Percentiles rank a stretch among this genome's conserved stretches.
Evolutionary conservation across 225 moss, liverwort and hornwort genomes (phyloP).

Genomic region (Climacium dendroides): DNA sequence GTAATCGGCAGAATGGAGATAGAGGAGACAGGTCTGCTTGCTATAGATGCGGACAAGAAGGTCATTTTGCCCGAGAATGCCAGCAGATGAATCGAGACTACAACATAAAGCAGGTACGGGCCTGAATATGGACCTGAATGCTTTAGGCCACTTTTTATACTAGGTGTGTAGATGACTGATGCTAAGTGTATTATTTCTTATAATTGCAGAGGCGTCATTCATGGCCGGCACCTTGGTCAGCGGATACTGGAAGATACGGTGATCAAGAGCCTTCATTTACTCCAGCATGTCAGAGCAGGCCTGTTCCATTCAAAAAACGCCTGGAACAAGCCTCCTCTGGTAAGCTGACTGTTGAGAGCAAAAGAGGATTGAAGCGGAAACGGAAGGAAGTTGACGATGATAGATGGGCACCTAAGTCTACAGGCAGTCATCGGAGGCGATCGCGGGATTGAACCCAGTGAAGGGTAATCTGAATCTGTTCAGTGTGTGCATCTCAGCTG

Average conservation of each 20-base stretch:
- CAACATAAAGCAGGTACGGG: constrained; percentile 22
- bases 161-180: neutral
- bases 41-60: constrained; percentile 84
- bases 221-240: constrained; percentile 63
- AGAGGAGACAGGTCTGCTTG: constrained; percentile 24
- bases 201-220: constrained; percentile 31
- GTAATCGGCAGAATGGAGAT: constrained; percentile 21
- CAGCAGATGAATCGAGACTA: constrained; percentile 14
- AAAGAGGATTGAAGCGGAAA: constrained; percentile 6
- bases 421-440: neutral
- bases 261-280: constrained; percentile 16
- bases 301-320: constrained; percentile 1
- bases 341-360: constrained; percentile 7
- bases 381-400: constrained; percentile 13
- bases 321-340: constrained; percentile 12
- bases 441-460: neutral
- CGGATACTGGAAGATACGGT: constrained; percentile 24
- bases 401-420: constrained; percentile 10
- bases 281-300: constrained; percentile 12
- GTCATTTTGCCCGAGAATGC: constrained; percentile 82
- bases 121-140: neutral
- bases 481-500: neutral
- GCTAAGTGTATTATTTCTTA: neutral
- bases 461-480: neutral
- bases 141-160: neutral